phyloP scores from a whole-genome alignment of 306 rosid species.

The Prosopis cineraria region DNA sequence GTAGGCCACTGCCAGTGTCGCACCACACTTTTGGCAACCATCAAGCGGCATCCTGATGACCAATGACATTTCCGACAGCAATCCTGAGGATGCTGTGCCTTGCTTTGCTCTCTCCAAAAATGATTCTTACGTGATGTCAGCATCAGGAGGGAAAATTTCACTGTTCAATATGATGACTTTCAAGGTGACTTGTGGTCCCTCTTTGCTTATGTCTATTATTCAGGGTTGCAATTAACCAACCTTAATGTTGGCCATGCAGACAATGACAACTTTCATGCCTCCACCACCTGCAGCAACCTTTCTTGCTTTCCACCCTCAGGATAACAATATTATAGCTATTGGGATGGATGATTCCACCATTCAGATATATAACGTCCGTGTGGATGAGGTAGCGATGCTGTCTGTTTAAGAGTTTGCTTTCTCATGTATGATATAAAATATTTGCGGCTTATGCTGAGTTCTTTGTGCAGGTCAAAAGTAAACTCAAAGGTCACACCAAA shows the following conservation, averaged over 20 bases:
- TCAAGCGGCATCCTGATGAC: conserved; percentile 95
- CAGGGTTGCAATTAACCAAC: conserved; percentile 38
- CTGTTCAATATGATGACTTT: conserved; percentile 98
- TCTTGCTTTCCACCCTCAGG: conserved; percentile 97
- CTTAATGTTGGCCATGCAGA: conserved; percentile 56
- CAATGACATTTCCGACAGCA: conserved; percentile 73
- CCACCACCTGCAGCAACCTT: conserved; percentile 98
- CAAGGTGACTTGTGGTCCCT: conserved; percentile 56
- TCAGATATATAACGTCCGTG: conserved; percentile 94
- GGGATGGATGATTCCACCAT: conserved; percentile 98
- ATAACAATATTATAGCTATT: conserved; percentile 94
- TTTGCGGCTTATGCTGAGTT: conserved; percentile 23
- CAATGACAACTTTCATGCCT: conserved; percentile 99
- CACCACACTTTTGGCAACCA: conserved; percentile 95
- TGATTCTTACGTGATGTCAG: conserved; percentile 98
- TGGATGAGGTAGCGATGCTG: conserved; percentile 74
- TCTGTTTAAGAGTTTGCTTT: conserved; percentile 23
- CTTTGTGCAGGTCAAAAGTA: conserved; percentile 82
- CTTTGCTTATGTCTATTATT: conserved; percentile 15
- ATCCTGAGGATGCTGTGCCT: conserved; percentile 82
- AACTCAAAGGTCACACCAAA: conserved; percentile 95
- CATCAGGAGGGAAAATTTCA: conserved; percentile 96
- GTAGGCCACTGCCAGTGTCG: conserved; percentile 85
- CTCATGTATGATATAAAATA: conserved; percentile 30
- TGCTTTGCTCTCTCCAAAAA: conserved; percentile 96